phyloP scores from a whole-genome alignment of 2,329 filamentous ascomycete species.

The Geosmithia morbida region DNA sequence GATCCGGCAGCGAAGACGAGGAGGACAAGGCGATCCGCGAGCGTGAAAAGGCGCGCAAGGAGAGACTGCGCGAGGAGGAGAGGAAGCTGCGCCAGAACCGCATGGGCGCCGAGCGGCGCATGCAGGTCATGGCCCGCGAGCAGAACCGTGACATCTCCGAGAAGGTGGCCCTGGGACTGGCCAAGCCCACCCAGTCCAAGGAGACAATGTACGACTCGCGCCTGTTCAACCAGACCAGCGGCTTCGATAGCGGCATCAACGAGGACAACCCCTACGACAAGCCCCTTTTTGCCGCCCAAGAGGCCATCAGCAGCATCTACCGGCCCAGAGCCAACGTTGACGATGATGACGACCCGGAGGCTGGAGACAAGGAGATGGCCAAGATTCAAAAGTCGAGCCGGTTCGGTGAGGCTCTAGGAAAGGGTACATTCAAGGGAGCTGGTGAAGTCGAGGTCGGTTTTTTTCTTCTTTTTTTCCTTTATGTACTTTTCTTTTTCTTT shows the following conservation, averaged over 20 bases:
- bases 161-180: constrained; percentile 86
- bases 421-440: constrained; percentile 81
- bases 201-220: constrained; percentile 97
- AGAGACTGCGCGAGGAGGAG: constrained; percentile 70
- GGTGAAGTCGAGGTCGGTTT: constrained; percentile 56
- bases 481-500: not conserved
- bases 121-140: constrained; percentile 87
- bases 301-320: constrained; percentile 91
- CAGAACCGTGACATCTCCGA: constrained; percentile 96
- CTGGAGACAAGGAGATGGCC: constrained; percentile 69
- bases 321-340: constrained; percentile 59
- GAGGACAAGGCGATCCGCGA: constrained; percentile 62
- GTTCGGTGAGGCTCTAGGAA: constrained; percentile 75
- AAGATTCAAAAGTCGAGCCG: constrained; percentile 74
- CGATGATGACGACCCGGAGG: constrained; percentile 66
- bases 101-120: constrained; percentile 85
- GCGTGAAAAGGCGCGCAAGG: constrained; percentile 62
- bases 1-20: constrained; percentile 29
- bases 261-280: constrained; percentile 98
- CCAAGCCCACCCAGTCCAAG: constrained; percentile 82
- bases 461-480: not conserved
- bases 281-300: constrained; percentile 88
- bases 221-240: constrained; percentile 85
- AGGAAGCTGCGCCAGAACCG: constrained; percentile 82
- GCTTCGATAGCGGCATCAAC: constrained; percentile 86